Base-by-base conservation (phyloP, 805 yeast genomes). In the Metschnikowia dekortorum region DNA sequence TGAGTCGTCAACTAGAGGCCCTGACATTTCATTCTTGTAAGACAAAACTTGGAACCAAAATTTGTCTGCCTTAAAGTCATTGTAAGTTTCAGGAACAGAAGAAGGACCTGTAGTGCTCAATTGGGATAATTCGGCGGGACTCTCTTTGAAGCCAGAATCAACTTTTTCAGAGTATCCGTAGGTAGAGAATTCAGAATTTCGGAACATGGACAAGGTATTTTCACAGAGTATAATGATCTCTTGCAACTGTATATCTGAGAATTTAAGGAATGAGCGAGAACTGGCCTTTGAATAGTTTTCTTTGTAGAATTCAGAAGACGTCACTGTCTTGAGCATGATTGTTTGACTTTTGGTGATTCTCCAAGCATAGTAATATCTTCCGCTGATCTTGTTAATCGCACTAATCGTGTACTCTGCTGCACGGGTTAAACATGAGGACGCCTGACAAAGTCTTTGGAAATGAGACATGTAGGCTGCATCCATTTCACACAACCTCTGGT, bases 301-400 rank as follows among this genome's bases (percentile, higher is more conserved):
- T 30, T 60, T 63, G 49, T 69, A 70, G 48, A 69, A 71, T 16
- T 64, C 67, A 22, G 65, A 56, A 16, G 67, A 62, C 0, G 53
- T 62, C 9, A 80, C 50, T 4, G 76, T 47, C 26, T 64, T 67
- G 10, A 75, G 54, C 18, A 82, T 57, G 41, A 69, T 74, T 6
- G 63, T 63, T 46, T 78, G 80, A 0, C 87, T 84, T 57, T 83
- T 84, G 35, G 80, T 73, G 61, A 85, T 75, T 65, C 86, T 77
- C 82, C 84, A 82, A 2, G 89, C 86, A 60, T 83, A 83, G 51
- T 81, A 82, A 60, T 83, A 85, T 54, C 81, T 74, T 28, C 68
- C 71, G 18, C 87, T 80, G 34, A 85, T 65, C 37, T 72, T 70
- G 16, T 67, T 73, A 16, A 71, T 53, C 3, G 55, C 57, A 8